Evolutionary conservation across 73 alveolate genomes (phyloP).

Genomic region (Effrenium voratum): DNA sequence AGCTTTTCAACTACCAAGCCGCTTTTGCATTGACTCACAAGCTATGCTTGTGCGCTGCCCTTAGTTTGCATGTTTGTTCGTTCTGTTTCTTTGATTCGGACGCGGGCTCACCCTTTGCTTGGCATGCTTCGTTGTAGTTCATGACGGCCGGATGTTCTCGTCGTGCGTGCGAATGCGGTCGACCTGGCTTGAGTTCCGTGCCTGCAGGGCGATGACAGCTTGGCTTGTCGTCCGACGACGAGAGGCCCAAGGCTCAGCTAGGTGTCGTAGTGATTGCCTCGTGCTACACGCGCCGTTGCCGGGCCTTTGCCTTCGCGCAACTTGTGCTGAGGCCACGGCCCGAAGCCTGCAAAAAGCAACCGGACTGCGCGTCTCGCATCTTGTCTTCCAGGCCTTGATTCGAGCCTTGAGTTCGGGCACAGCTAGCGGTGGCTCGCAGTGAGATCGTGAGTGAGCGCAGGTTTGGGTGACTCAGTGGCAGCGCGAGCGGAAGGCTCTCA

Average conservation of each 20-base stretch:
- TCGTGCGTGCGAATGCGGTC: too few relatives aligned
- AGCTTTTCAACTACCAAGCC: too few relatives aligned
- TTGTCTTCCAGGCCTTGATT: background rate
- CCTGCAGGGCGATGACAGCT: constrained; percentile 45
- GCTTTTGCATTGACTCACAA: too few relatives aligned
- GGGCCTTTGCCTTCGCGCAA: background rate
- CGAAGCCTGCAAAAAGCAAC: background rate
- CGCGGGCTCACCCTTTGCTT: too few relatives aligned
- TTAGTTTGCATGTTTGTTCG: too few relatives aligned
- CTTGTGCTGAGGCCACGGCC: background rate
- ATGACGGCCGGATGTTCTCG: too few relatives aligned
- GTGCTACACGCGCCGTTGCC: background rate
- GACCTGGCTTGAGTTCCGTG: too few relatives aligned
- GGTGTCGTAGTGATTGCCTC: background rate
- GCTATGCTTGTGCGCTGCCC: too few relatives aligned
- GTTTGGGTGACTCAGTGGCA: constrained; percentile 76
- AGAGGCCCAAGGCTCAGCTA: constrained; percentile 4
- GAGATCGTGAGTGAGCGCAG: background rate
- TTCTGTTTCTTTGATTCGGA: too few relatives aligned
- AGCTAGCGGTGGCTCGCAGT: background rate
- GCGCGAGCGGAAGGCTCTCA: constrained; percentile 2
- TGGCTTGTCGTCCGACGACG: constrained; percentile 3
- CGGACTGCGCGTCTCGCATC: background rate
- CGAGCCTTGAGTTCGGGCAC: background rate
- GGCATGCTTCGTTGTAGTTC: too few relatives aligned